Evolutionary conservation across 164 flowering plant genomes (phyloP).

Genomic region (Vitis labrusca): DNA sequence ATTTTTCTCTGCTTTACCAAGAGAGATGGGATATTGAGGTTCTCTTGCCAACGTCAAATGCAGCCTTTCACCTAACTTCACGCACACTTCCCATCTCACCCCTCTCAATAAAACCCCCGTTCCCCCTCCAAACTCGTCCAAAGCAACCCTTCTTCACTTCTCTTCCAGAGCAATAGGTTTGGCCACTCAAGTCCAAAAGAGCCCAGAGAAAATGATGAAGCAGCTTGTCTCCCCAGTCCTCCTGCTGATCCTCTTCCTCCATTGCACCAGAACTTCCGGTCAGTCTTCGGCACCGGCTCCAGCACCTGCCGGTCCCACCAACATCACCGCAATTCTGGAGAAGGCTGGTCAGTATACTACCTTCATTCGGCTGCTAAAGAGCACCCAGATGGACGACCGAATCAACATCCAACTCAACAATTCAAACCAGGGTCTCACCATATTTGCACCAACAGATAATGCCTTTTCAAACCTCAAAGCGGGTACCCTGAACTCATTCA

Average conservation of each 20-base stretch:
- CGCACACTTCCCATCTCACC: not conserved
- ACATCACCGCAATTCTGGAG: slow-evolving; percentile 26
- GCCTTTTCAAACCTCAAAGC: slow-evolving; percentile 28
- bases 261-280: slow-evolving; percentile 21
- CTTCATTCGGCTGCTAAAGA: slow-evolving; percentile 36
- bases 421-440: slow-evolving; percentile 34
- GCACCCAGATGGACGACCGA: slow-evolving; percentile 36
- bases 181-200: not conserved
- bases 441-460: slow-evolving; percentile 40
- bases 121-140: not conserved
- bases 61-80: slow-evolving; percentile 24
- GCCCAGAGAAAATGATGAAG: slow-evolving; percentile 14
- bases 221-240: slow-evolving; percentile 7
- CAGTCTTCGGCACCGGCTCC: slow-evolving; percentile 31
- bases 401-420: slow-evolving; percentile 33
- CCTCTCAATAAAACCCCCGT: slow-evolving; percentile 13
- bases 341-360: slow-evolving; percentile 33
- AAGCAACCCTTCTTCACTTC: not conserved
- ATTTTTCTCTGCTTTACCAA: slow-evolving; percentile 10
- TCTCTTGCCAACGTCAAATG: slow-evolving; percentile 10
- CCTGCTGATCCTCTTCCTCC: slow-evolving; percentile 20
- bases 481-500: slow-evolving; percentile 33
- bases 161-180: not conserved
- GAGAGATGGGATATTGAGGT: not conserved
- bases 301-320: slow-evolving; percentile 25